Conservation (phyloP, 2,329 filamentous ascomycete species). For the Coniochaeta hoffmannii region DNA sequence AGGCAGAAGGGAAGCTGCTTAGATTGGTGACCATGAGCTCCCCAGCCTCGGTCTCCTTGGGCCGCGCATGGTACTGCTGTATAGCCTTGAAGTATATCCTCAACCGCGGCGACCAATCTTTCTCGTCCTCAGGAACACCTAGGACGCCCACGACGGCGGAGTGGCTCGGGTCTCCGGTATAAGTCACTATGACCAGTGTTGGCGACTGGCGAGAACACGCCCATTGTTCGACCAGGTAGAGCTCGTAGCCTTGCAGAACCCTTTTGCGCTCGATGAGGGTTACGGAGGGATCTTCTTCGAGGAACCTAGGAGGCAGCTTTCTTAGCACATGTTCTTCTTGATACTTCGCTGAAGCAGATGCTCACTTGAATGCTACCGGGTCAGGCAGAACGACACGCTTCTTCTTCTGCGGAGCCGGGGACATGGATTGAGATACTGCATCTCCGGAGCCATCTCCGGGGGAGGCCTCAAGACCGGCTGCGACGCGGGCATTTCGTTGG, state of each 20-base stretch:
- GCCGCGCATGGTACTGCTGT: conserved; percentile 75
- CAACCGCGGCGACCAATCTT: conserved; percentile 69
- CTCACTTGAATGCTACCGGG: conserved; percentile 48
- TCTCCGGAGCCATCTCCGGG: conserved; percentile 14
- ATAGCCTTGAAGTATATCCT: conserved; percentile 81
- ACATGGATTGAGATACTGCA: conserved; percentile 6
- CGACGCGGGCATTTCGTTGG: conserved; percentile 13
- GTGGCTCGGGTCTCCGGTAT: conserved; percentile 79
- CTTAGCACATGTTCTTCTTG: neutral
- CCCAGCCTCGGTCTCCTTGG: conserved; percentile 74
- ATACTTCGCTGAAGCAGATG: neutral
- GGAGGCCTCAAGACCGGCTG: neutral
- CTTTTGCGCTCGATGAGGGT: conserved; percentile 65
- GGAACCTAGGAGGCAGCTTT: conserved; percentile 44
- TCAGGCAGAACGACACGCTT: conserved; percentile 51
- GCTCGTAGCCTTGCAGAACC: conserved; percentile 74
- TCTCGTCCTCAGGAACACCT: conserved; percentile 73
- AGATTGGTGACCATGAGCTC: conserved; percentile 91
- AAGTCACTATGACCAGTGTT: conserved; percentile 86
- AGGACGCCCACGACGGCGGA: conserved; percentile 73
- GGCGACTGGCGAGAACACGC: conserved; percentile 85
- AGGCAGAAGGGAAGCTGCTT: conserved; percentile 80
- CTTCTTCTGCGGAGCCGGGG: conserved; percentile 10
- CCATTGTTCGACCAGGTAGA: conserved; percentile 97
- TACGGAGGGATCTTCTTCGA: conserved; percentile 78